Evolutionary conservation across 2,329 filamentous ascomycete species (phyloP).

Genomic region (Lithohypha guttulata): DNA sequence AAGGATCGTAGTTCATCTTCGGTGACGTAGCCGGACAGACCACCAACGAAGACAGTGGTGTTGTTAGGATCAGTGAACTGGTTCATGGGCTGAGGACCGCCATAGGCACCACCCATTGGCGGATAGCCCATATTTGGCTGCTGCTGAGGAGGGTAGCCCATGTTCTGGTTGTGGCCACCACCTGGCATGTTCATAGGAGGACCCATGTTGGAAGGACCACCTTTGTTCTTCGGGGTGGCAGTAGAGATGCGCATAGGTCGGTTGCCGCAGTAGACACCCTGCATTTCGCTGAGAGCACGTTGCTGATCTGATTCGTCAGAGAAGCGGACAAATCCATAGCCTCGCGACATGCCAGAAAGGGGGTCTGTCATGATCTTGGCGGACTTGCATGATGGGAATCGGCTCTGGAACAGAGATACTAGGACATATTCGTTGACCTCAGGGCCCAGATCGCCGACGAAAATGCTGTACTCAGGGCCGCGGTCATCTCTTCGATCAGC

Average conservation of each 20-base stretch:
- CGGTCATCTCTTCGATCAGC: constrained; percentile 94
- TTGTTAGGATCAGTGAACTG: constrained; percentile 99
- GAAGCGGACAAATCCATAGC: constrained; percentile 96
- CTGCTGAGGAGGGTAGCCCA: constrained; percentile 28
- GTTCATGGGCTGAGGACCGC: constrained; percentile 69
- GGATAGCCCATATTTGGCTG: constrained; percentile 47
- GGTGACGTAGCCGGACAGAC: constrained; percentile 92
- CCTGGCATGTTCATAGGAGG: constrained; percentile 41
- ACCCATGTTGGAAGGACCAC: constrained; percentile 44
- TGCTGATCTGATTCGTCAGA: constrained; percentile 93
- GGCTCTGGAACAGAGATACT: constrained; percentile 90
- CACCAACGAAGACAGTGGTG: constrained; percentile 96
- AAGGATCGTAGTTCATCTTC: constrained; percentile 99
- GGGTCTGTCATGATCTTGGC: constrained; percentile 99
- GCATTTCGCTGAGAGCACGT: constrained; percentile 92
- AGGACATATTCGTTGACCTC: constrained; percentile 98
- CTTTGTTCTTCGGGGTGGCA: constrained; percentile 85
- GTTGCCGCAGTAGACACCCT: constrained; percentile 98
- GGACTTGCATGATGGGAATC: constrained; percentile 95
- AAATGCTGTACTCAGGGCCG: constrained; percentile 92
- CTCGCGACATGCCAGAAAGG: constrained; percentile 92
- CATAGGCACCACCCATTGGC: constrained; percentile 49
- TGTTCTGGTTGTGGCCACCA: constrained; percentile 26
- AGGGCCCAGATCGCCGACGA: constrained; percentile 92
- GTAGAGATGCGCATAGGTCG: constrained; percentile 97